Conservation (phyloP, 805 yeast species). For the Candida sonorensis region DNA sequence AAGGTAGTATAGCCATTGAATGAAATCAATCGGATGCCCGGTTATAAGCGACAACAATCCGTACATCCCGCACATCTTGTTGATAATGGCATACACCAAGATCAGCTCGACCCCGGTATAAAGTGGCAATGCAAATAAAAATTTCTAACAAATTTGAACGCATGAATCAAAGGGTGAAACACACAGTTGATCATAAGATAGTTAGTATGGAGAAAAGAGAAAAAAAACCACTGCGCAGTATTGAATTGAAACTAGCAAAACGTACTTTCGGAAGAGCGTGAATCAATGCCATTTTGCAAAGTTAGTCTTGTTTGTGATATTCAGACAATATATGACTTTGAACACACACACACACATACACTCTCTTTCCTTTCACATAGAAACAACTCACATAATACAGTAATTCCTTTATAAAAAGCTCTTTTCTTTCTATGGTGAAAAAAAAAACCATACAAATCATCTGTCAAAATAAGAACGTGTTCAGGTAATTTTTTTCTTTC, state of each 20-base stretch:
- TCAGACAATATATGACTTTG: too few species aligned
- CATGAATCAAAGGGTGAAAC: neutral
- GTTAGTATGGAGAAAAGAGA: too few species aligned
- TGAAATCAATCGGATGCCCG: constrained; percentile 74
- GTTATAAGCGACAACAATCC: constrained; percentile 84
- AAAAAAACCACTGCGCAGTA: too few species aligned
- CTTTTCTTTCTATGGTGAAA: too few species aligned
- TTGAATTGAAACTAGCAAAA: too few species aligned
- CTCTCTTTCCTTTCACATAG: neutral
- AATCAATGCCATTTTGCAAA: constrained; percentile 9
- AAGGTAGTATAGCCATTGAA: constrained; percentile 78
- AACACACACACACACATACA: neutral
- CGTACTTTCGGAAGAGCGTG: constrained; percentile 18
- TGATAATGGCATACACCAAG: constrained; percentile 67
- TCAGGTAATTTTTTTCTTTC: neutral
- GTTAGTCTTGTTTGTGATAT: too few species aligned
- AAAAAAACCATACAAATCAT: too few species aligned
- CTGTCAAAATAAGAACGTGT: neutral
- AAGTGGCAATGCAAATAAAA: constrained; percentile 68
- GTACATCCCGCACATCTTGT: constrained; percentile 83
- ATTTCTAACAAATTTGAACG: constrained; percentile 34
- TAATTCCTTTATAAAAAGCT: too few species aligned
- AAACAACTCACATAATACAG: neutral
- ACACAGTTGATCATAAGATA: too few species aligned
- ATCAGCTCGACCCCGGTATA: constrained; percentile 83